phyloP scores from a whole-genome alignment of 192 early-diverging fungal genomes.

The Gorgonomyces haynaldii region DNA sequence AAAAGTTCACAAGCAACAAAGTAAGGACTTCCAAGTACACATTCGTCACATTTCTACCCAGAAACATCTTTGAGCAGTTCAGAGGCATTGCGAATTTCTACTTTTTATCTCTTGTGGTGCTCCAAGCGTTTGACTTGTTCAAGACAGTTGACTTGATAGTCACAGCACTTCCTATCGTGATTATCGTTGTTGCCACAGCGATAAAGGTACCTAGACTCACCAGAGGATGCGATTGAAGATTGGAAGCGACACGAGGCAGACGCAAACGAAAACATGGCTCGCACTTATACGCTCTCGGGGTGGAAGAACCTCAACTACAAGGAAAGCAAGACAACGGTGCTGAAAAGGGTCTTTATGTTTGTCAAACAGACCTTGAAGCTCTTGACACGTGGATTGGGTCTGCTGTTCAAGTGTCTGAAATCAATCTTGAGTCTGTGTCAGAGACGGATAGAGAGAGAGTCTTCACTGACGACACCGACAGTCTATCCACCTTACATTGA shows the following conservation, averaged over 20 bases:
- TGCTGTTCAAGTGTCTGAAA: neutral
- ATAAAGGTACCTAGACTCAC: slow-evolving; percentile 21
- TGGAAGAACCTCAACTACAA: slow-evolving; percentile 52
- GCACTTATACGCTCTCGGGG: slow-evolving; percentile 42
- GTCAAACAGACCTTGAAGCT: slow-evolving; percentile 1
- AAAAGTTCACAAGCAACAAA: slow-evolving; percentile 17
- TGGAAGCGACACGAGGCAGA: slow-evolving; percentile 77
- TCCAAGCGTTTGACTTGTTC: slow-evolving; percentile 69
- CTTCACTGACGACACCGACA: no score
- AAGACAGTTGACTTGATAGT: slow-evolving; percentile 32
- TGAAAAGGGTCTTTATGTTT: neutral
- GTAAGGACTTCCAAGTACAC: slow-evolving; percentile 89
- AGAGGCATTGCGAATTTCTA: slow-evolving; percentile 90
- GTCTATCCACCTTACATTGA: no score
- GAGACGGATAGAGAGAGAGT: no score
- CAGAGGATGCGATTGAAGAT: slow-evolving; percentile 78
- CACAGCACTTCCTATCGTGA: slow-evolving; percentile 33
- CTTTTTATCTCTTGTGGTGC: slow-evolving; percentile 71
- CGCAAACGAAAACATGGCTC: slow-evolving; percentile 64
- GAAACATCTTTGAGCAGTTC: slow-evolving; percentile 96
- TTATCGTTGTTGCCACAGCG: slow-evolving; percentile 34
- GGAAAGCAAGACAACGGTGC: slow-evolving; percentile 2
- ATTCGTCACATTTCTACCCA: slow-evolving; percentile 77
- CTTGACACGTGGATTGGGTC: neutral
- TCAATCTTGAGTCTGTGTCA: neutral